phyloP scores from a whole-genome alignment of 768 basidiomycete genomes.

The Tricholoma sp. region DNA sequence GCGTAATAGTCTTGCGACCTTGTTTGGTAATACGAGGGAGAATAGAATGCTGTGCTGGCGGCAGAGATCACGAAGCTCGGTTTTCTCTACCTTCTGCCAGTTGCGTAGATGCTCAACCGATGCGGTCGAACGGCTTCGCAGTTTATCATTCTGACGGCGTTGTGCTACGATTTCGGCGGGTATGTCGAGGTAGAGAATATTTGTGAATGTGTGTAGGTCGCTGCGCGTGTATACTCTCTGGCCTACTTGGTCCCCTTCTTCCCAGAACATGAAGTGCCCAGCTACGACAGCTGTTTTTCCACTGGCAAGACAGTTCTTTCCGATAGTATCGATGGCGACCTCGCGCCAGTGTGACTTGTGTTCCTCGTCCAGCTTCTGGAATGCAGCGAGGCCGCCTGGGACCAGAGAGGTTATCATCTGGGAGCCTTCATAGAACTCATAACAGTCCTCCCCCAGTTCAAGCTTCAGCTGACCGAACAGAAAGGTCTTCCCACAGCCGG shows the following conservation, averaged over 20 bases:
- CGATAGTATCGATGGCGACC: background rate
- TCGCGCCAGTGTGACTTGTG: background rate
- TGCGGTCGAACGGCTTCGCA: background rate
- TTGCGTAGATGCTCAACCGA: background rate
- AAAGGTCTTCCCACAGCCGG: background rate
- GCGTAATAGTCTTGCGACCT: background rate
- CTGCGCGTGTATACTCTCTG: background rate
- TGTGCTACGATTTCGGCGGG: background rate
- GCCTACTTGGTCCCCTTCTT: background rate
- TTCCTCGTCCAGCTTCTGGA: background rate
- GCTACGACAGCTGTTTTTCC: background rate
- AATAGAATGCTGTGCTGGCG: conserved; percentile 1
- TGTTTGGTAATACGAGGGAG: background rate
- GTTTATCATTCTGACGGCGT: background rate
- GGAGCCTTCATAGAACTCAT: background rate
- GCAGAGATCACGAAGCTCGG: background rate
- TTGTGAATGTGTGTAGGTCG: background rate
- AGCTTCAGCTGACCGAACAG: background rate
- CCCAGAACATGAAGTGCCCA: background rate
- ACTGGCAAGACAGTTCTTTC: background rate
- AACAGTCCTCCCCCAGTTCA: background rate
- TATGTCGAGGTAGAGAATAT: conserved; percentile 1
- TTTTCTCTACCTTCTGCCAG: background rate
- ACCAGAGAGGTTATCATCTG: background rate
- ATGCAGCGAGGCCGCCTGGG: background rate